Evolutionary conservation across 768 basidiomycete species (phyloP).

Genomic region (Fibroporia radiculosa): DNA sequence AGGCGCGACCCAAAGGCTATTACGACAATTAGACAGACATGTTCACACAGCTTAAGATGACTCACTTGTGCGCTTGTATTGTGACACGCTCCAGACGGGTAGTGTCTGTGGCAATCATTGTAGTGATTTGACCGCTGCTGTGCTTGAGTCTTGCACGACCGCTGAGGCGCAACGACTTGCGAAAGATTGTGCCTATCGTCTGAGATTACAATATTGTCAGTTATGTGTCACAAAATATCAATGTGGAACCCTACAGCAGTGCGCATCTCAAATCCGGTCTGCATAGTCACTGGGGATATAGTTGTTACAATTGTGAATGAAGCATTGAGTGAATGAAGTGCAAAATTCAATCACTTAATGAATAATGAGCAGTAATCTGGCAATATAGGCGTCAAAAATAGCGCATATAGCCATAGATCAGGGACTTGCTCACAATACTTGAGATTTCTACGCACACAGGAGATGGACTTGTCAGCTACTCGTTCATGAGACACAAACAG

Average conservation of each 20-base stretch:
- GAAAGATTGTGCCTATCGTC: conserved; percentile 42
- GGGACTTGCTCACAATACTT: conserved; percentile 19
- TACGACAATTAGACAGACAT: background rate
- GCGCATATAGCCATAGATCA: background rate
- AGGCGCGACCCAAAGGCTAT: conserved; percentile 51
- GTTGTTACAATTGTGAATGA: background rate
- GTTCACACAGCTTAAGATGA: background rate
- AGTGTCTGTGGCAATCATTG: conserved; percentile 61
- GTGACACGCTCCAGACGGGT: conserved; percentile 44
- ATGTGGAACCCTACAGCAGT: conserved; percentile 33
- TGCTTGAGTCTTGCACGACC: conserved; percentile 50
- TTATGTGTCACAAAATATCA: no score
- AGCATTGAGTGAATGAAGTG: background rate
- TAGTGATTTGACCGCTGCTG: conserved; percentile 60
- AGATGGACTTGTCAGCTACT: background rate
- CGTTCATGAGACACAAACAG: background rate
- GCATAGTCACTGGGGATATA: conserved; percentile 31
- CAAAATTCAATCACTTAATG: conserved; percentile 23
- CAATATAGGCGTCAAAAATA: conserved; percentile 15
- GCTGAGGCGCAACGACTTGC: conserved; percentile 63
- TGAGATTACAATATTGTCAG: conserved; percentile 9
- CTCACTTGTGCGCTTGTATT: conserved; percentile 28
- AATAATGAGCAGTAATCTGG: conserved; percentile 36
- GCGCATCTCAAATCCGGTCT: conserved; percentile 39
- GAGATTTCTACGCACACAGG: conserved; percentile 28